Evolutionary conservation across 106 monocot genomes (phyloP).

Genomic region (Allium sativum): DNA sequence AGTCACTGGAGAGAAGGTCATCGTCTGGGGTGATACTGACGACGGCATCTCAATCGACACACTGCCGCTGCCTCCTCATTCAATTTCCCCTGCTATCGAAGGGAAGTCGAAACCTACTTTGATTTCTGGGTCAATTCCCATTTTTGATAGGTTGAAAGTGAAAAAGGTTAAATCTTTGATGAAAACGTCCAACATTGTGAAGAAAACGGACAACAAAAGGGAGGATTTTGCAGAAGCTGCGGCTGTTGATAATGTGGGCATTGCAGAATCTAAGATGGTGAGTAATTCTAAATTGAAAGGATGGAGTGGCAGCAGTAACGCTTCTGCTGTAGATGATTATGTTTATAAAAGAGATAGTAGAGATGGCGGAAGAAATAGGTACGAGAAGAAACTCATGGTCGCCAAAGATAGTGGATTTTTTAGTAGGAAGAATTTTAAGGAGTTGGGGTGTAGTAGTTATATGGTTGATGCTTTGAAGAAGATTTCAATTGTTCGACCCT

Average conservation of each 20-base stretch:
- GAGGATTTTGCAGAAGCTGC: neutral
- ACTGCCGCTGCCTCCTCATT: constrained; percentile 17
- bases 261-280: neutral
- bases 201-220: neutral
- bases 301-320: constrained; percentile 20
- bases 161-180: constrained; percentile 36
- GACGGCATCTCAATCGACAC: constrained; percentile 9
- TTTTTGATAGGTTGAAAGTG: constrained; percentile 58
- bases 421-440: constrained; percentile 62
- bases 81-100: no score
- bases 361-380: no score
- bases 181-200: neutral
- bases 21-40: constrained; percentile 73
- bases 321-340: neutral
- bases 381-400: constrained; percentile 3
- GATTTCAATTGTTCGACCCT: constrained; percentile 47
- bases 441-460: constrained; percentile 61
- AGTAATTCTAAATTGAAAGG: constrained; percentile 13
- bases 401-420: constrained; percentile 49
- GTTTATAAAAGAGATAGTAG: neutral
- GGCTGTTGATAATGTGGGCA: neutral
- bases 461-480: constrained; percentile 45
- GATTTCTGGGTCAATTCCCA: constrained; percentile 7
- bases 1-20: constrained; percentile 55
- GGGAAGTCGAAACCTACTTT: constrained; percentile 16